phyloP scores from a whole-genome alignment of 768 basidiomycete genomes.

The Boletus vermiculosoides region DNA sequence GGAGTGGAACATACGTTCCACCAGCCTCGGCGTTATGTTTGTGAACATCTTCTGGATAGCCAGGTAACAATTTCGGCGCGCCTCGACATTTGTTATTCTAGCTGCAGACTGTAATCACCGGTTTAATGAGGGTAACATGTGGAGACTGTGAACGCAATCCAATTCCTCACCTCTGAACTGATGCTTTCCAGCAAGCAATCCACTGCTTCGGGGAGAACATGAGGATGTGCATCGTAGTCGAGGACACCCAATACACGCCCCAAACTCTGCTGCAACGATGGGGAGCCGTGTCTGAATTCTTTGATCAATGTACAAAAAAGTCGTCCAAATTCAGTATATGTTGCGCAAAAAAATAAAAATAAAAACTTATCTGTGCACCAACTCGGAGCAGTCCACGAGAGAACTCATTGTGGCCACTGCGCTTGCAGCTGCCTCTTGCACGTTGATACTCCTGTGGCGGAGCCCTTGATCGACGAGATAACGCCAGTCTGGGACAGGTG shows the following conservation, averaged over 20 bases:
- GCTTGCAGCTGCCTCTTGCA: conserved; percentile 75
- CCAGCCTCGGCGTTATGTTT: conserved; percentile 42
- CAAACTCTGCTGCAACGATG: conserved; percentile 68
- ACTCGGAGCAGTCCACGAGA: conserved; percentile 59
- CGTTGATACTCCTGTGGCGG: conserved; percentile 58
- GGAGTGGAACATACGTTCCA: conserved; percentile 41
- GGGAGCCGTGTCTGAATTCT: conserved; percentile 53
- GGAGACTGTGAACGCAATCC: conserved; percentile 21
- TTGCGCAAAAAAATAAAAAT: conserved; percentile 1
- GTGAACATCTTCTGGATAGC: conserved; percentile 48
- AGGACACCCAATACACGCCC: conserved; percentile 67
- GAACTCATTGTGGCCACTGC: conserved; percentile 71
- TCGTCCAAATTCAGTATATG: conserved; percentile 19
- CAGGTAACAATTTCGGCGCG: conserved; percentile 52
- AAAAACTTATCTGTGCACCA: conserved; percentile 71
- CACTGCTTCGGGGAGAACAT: conserved; percentile 54
- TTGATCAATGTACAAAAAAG: conserved; percentile 53
- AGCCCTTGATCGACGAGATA: conserved; percentile 68
- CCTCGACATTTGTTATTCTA: conserved; percentile 50
- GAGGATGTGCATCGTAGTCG: conserved; percentile 57
- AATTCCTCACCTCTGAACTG: conserved; percentile 48
- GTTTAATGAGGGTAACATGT: conserved; percentile 18
- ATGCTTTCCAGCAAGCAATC: conserved; percentile 60
- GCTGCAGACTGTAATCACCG: conserved; percentile 32
- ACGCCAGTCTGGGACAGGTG: conserved; percentile 61